Percentiles rank a stretch among this genome's conserved stretches.
phyloP scores from a whole-genome alignment of 2,329 filamentous ascomycete genomes.

The Fusarium albosuccineum region DNA sequence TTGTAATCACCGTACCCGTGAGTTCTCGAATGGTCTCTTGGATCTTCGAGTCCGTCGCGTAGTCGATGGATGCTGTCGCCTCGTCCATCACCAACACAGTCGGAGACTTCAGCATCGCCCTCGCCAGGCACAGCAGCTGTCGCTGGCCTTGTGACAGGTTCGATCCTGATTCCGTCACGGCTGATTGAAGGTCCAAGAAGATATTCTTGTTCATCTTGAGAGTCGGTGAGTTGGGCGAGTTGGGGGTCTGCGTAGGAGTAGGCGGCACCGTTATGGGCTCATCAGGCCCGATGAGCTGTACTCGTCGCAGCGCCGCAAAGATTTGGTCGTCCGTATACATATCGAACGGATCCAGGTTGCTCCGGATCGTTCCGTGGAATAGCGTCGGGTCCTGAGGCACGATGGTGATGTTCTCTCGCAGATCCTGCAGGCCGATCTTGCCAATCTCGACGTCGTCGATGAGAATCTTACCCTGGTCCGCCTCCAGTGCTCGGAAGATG shows the following conservation, averaged over 20 bases:
- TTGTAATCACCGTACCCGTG: constrained; percentile 93
- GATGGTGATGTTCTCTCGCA: constrained; percentile 95
- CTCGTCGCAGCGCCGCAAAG: constrained; percentile 85
- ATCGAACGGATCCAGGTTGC: constrained; percentile 92
- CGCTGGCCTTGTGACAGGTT: constrained; percentile 97
- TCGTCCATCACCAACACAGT: constrained; percentile 99
- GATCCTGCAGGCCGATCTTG: constrained; percentile 89
- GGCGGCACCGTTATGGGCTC: constrained; percentile 55
- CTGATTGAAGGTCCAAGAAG: constrained; percentile 87
- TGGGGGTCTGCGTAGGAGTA: constrained; percentile 44
- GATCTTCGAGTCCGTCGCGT: constrained; percentile 94
- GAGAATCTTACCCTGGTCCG: constrained; percentile 87
- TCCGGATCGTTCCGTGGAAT: constrained; percentile 91
- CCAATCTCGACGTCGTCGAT: constrained; percentile 94
- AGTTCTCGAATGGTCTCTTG: constrained; percentile 96
- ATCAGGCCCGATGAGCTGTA: constrained; percentile 83
- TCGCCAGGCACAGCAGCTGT: constrained; percentile 92
- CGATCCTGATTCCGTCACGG: constrained; percentile 89
- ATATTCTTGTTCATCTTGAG: constrained; percentile 88
- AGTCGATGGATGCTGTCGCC: constrained; percentile 97
- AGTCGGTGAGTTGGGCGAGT: constrained; percentile 49
- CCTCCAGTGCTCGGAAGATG: constrained; percentile 92
- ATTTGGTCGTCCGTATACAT: constrained; percentile 92
- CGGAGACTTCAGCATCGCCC: constrained; percentile 90
- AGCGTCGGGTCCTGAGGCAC: constrained; percentile 97